These are phyloP conservation scores for Beauveria varroae DNA, from an alignment of 2,329 filamentous ascomycete species.

Conservation along the genomic window DNA sequence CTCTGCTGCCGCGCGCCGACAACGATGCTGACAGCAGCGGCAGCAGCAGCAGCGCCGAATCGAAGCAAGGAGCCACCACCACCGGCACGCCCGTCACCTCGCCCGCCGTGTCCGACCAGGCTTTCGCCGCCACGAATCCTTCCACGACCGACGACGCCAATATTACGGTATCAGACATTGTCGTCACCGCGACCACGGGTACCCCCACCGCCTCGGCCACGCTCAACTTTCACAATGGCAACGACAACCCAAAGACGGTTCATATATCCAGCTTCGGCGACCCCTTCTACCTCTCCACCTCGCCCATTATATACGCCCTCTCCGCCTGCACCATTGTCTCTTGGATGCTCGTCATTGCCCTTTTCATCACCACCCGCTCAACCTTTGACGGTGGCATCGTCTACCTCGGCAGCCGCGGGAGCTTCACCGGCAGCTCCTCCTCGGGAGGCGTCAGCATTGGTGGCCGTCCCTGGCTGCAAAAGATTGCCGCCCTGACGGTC, in stretches of 20 bases:
- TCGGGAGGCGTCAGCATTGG: conserved; percentile 78
- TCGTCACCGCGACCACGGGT: not conserved
- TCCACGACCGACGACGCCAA: conserved; percentile 33
- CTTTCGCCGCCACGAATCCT: conserved; percentile 29
- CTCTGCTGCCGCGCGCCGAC: conserved; percentile 17
- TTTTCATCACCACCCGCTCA: conserved; percentile 89
- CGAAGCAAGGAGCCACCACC: not conserved
- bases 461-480: conserved; percentile 88
- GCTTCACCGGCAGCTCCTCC: conserved; percentile 76
- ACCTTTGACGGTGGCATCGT: conserved; percentile 82
- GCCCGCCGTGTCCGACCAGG: not conserved
- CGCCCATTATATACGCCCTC: conserved; percentile 88
- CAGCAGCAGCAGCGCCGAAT: not conserved
- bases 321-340: conserved; percentile 85
- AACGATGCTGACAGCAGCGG: not conserved
- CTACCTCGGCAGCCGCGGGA: conserved; percentile 71
- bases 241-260: conserved; percentile 3
- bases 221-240: conserved; percentile 21
- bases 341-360: conserved; percentile 88
- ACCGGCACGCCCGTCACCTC: not conserved
- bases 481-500: conserved; percentile 65
- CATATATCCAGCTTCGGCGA: conserved; percentile 62
- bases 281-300: conserved; percentile 89
- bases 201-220: conserved; percentile 16
- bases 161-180: conserved; percentile 1